These are phyloP conservation scores for Xylariales sp. DNA, from an alignment of 2,329 filamentous ascomycete species.

Conservation along the genomic window DNA sequence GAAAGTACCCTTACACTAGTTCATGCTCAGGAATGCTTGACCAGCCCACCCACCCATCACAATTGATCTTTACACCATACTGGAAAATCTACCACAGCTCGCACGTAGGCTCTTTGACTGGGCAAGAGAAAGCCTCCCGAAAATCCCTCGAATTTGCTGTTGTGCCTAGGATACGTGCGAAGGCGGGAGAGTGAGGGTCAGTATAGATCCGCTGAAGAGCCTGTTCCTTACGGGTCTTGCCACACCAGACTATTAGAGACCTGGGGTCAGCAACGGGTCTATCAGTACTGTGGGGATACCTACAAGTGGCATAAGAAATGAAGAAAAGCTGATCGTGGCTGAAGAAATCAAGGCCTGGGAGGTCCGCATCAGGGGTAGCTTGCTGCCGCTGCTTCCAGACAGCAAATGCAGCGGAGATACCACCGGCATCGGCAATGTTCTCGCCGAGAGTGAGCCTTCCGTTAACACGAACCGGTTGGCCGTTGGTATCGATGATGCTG, in stretches of 20 bases:
- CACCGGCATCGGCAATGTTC: slow-evolving; percentile 63
- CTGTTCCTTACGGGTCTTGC: slow-evolving; percentile 55
- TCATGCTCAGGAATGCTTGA: too few species aligned
- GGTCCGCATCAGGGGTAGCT: slow-evolving; percentile 40
- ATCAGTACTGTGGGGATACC: background rate
- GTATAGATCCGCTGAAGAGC: slow-evolving; percentile 54
- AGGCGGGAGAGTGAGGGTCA: slow-evolving; percentile 62
- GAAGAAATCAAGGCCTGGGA: slow-evolving; percentile 54
- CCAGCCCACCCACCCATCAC: too few species aligned
- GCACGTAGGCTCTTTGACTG: slow-evolving; percentile 60
- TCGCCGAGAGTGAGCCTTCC: slow-evolving; percentile 59
- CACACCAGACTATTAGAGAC: slow-evolving; percentile 49
- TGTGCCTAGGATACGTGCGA: slow-evolving; percentile 57
- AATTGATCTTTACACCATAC: too few species aligned
- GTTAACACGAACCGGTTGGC: slow-evolving; percentile 54
- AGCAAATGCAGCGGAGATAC: slow-evolving; percentile 53
- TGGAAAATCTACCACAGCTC: slow-evolving; percentile 64
- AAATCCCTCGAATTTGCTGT: slow-evolving; percentile 66
- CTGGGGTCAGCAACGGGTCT: background rate
- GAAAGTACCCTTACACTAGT: too few species aligned
- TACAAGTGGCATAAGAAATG: slow-evolving; percentile 52
- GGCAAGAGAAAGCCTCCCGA: slow-evolving; percentile 62
- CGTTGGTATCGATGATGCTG: slow-evolving; percentile 49
- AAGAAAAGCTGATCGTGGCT: slow-evolving; percentile 62
- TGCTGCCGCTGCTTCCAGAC: slow-evolving; percentile 56